Percentiles rank a stretch among this genome's conserved stretches.
Conservation (phyloP, 441 rosid species). For the Populus trichocarpa region DNA sequence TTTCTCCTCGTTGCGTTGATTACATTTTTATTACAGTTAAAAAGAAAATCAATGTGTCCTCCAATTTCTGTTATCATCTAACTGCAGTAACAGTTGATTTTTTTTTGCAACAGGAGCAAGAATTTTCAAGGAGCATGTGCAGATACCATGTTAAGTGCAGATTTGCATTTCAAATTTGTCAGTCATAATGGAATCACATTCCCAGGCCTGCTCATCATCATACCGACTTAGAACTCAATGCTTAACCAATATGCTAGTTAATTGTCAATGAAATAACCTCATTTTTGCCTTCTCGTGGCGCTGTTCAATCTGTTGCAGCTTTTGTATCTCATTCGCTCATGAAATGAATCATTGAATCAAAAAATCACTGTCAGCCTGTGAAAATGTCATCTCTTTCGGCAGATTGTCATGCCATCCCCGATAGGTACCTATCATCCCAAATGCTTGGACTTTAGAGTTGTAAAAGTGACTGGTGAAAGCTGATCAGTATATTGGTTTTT, state of each 20-base stretch:
- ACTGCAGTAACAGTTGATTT: too few relatives aligned
- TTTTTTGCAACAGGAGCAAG: not conserved
- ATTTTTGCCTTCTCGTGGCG: not conserved
- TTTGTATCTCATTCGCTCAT: not conserved
- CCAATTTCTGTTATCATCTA: too few relatives aligned
- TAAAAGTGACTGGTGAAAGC: not conserved
- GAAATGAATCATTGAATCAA: conserved; percentile 5
- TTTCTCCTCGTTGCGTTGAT: too few relatives aligned
- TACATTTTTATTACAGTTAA: too few relatives aligned
- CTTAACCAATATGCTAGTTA: not conserved
- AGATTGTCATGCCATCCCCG: conserved; percentile 87
- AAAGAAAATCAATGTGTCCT: too few relatives aligned
- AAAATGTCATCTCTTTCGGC: conserved; percentile 52
- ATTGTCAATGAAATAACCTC: not conserved
- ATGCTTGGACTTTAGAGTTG: not conserved
- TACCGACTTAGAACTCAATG: not conserved
- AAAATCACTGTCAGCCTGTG: not conserved
- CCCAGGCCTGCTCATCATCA: not conserved
- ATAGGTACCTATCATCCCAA: conserved; percentile 62
- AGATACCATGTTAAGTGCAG: not conserved
- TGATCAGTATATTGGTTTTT: not conserved
- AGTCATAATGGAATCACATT: not conserved
- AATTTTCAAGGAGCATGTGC: not conserved
- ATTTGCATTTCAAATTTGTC: not conserved
- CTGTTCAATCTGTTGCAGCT: not conserved